Percentiles rank a stretch among this genome's conserved stretches.
Evolutionary conservation across 805 yeast genomes (phyloP).

Genomic region (Zygoascus bituminiphila): DNA sequence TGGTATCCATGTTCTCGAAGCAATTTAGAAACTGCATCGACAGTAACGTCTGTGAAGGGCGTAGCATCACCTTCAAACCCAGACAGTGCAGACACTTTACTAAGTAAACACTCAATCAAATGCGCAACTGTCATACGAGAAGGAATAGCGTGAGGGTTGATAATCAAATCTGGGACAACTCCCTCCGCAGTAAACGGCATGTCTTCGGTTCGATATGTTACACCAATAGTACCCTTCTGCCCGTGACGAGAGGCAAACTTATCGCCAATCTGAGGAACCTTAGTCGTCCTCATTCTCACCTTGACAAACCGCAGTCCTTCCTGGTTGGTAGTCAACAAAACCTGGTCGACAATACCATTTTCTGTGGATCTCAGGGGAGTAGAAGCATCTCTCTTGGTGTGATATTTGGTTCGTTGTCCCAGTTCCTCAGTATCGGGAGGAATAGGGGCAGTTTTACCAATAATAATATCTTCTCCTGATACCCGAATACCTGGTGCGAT

Average conservation of each 20-base stretch:
- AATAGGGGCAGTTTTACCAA: constrained; percentile 97
- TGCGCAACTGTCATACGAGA: constrained; percentile 99
- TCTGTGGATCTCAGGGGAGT: constrained; percentile 96
- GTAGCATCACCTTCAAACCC: constrained; percentile 99
- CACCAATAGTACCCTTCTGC: constrained; percentile 99
- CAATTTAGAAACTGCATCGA: constrained; percentile 88
- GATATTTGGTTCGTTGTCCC: constrained; percentile 97
- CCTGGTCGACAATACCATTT: constrained; percentile 98
- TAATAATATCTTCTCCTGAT: constrained; percentile 96
- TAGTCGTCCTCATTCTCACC: constrained; percentile 98
- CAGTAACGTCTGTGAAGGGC: constrained; percentile 97
- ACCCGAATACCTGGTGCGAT: constrained; percentile 98
- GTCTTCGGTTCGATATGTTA: constrained; percentile 95
- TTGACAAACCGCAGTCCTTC: constrained; percentile 97
- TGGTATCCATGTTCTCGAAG: constrained; percentile 95
- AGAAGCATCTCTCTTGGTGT: constrained; percentile 97
- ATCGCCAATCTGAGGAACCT: constrained; percentile 98
- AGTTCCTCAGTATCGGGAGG: constrained; percentile 99
- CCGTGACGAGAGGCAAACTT: constrained; percentile 99
- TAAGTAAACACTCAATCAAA: constrained; percentile 93
- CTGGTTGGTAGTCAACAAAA: constrained; percentile 90
- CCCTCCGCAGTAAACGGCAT: constrained; percentile 98
- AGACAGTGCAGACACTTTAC: constrained; percentile 88
- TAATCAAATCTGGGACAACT: constrained; percentile 91
- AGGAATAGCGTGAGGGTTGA: constrained; percentile 99